phyloP scores from a whole-genome alignment of 1,139 yeast species.

The Scheffersomyces quercinus region DNA sequence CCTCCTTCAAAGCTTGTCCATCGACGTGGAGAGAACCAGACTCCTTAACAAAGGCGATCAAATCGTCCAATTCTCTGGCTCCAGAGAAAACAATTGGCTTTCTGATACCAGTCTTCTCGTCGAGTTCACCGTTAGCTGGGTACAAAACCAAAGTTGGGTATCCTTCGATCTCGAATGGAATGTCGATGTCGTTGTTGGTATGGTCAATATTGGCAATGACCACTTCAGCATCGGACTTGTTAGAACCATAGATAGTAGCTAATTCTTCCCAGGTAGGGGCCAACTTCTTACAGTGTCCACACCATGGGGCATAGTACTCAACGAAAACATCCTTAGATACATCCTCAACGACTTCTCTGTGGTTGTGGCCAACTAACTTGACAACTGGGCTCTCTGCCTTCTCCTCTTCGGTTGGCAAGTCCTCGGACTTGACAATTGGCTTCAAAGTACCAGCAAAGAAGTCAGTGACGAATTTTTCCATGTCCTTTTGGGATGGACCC shows the following conservation, averaged over 20 bases:
- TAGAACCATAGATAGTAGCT: slow-evolving; percentile 63
- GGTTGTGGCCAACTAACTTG: slow-evolving; percentile 84
- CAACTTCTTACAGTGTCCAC: slow-evolving; percentile 96
- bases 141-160: slow-evolving; percentile 91
- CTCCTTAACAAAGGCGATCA: slow-evolving; percentile 69
- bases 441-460: slow-evolving; percentile 63
- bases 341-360: slow-evolving; percentile 68
- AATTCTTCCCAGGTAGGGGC: slow-evolving; percentile 92
- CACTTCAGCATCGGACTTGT: slow-evolving; percentile 52
- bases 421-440: slow-evolving; percentile 84
- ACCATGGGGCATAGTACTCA: slow-evolving; percentile 98
- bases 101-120: slow-evolving; percentile 50
- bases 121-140: slow-evolving; percentile 84
- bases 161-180: slow-evolving; percentile 67
- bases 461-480: slow-evolving; percentile 64
- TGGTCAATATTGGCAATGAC: slow-evolving; percentile 87
- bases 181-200: slow-evolving; percentile 83
- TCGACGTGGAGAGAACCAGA: slow-evolving; percentile 63
- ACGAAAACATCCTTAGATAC: slow-evolving; percentile 81
- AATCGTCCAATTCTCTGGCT: slow-evolving; percentile 71
- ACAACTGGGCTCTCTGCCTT: slow-evolving; percentile 70
- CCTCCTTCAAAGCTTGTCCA: slow-evolving; percentile 36
- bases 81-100: slow-evolving; percentile 71
- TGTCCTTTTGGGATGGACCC: slow-evolving; percentile 39
- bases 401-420: slow-evolving; percentile 69